Evolutionary conservation across 106 monocot species (phyloP).

Genomic region (Phalaenopsis equestris): DNA sequence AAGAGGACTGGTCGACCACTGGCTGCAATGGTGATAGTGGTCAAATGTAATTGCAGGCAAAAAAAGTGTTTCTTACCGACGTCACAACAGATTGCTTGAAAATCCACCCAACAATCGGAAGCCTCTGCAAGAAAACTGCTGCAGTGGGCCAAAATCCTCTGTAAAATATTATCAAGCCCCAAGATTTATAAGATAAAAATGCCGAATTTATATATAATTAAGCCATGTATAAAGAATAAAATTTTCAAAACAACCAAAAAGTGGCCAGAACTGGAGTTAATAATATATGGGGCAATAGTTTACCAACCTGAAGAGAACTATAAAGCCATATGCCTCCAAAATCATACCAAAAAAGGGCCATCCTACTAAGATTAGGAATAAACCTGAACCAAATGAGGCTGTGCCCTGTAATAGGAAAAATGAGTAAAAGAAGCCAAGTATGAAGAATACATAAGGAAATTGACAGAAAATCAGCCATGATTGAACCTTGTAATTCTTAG

Average conservation of each 20-base stretch:
- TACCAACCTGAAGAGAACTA: constrained; percentile 80
- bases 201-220: not conserved
- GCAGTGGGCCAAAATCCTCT: constrained; percentile 91
- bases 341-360: constrained; percentile 93
- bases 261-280: not conserved
- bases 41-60: no score
- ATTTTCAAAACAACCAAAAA: not conserved
- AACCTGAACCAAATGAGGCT: constrained; percentile 79
- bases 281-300: not conserved
- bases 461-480: not conserved
- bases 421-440: not conserved
- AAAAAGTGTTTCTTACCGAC: constrained; percentile 33
- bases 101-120: constrained; percentile 80
- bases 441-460: not conserved
- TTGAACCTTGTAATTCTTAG: constrained; percentile 80
- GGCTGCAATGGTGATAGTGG: no score
- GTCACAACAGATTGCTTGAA: constrained; percentile 73
- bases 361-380: constrained; percentile 70
- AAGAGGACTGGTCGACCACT: no score
- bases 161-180: constrained; percentile 4
- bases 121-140: constrained; percentile 77
- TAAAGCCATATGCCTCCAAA: constrained; percentile 81
- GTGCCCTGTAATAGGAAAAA: constrained; percentile 48
- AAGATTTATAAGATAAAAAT: not conserved
- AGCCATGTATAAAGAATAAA: not conserved